Base-by-base conservation (phyloP, 495 filamentous ascomycete genomes). In the Penicillium atrosanguineum region DNA sequence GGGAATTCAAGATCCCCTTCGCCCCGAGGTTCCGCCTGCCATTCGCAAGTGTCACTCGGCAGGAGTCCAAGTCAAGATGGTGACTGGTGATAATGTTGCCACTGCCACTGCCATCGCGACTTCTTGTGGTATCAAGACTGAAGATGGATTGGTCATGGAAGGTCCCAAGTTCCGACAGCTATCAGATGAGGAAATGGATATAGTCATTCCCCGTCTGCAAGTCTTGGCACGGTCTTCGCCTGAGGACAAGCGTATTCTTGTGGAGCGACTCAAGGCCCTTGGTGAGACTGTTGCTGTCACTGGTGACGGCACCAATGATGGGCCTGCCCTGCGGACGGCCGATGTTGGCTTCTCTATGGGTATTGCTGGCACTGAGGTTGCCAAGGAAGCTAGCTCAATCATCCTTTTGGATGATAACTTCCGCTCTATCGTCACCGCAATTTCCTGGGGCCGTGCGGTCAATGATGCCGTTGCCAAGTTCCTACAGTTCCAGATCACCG, bases 301-400 rank as follows among this genome's bases (percentile, higher is more conserved):
- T 7, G 90, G 90, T 40, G 90, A 95, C 62, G 90, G 90, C 16
- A 95, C 90, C 46, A 95, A 95, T 63, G 90, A 95, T 67, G 90
- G 89, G 1, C 90, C 90, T 11, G 90, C 90, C 42, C 76, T 95
- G 50, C 90, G 88, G 62, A 85, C 85, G 57, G 89, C 90, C 21
- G 90, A 95, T 65, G 87, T 95, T 41, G 90, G 90, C 16, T 95
- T 95, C 70, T 92, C 90, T 44, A 95, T 95, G 90, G 90, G 90
- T 43, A 91, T 94, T 56, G 83, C 89, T 43, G 90, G 90, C 36
- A 95, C 90, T 6, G 90, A 94, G 64, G 90, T 95, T n/a, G 90
- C 90, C 25, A 95, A 95, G 73, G 90, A 95, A 65, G 90, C 90
- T 8, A 94, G 89, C 46, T 89, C 88, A 16, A 95, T 95, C 56